Evolutionary conservation across 2,329 filamentous ascomycete species (phyloP).

Genomic region (Rasamsonia emersonii): DNA sequence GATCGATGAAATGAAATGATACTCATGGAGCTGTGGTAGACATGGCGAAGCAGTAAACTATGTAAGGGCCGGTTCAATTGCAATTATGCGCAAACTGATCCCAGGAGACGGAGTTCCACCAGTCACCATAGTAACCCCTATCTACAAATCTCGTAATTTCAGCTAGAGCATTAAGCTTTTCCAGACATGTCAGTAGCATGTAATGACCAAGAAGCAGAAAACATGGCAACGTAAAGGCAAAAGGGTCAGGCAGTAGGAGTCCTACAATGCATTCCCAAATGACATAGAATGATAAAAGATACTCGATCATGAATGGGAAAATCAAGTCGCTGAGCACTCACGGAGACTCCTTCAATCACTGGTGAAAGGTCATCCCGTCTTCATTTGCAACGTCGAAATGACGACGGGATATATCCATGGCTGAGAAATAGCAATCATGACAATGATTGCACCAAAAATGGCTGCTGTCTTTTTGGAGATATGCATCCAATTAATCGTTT

Average conservation of each 20-base stretch:
- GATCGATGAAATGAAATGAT: conserved; percentile 62
- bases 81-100: conserved; percentile 71
- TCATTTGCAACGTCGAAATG: conserved; percentile 60
- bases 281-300: conserved; percentile 68
- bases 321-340: conserved; percentile 67
- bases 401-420: conserved; percentile 70
- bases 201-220: neutral
- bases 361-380: conserved; percentile 49
- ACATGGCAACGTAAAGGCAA: neutral
- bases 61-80: conserved; percentile 77
- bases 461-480: conserved; percentile 63
- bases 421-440: conserved; percentile 73
- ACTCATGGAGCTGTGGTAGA: conserved; percentile 70
- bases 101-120: conserved; percentile 44
- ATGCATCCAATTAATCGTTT: conserved; percentile 64
- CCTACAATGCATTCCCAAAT: conserved; percentile 61
- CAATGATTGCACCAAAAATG: conserved; percentile 58
- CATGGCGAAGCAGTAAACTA: conserved; percentile 67
- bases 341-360: conserved; percentile 60
- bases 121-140: conserved; percentile 51
- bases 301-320: conserved; percentile 72
- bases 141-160: conserved; percentile 72
- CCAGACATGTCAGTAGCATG: neutral
- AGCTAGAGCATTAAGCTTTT: conserved; percentile 59
- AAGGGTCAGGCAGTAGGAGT: neutral